phyloP scores from a whole-genome alignment of 129 eudicot species.

The Escallonia herrerae region DNA sequence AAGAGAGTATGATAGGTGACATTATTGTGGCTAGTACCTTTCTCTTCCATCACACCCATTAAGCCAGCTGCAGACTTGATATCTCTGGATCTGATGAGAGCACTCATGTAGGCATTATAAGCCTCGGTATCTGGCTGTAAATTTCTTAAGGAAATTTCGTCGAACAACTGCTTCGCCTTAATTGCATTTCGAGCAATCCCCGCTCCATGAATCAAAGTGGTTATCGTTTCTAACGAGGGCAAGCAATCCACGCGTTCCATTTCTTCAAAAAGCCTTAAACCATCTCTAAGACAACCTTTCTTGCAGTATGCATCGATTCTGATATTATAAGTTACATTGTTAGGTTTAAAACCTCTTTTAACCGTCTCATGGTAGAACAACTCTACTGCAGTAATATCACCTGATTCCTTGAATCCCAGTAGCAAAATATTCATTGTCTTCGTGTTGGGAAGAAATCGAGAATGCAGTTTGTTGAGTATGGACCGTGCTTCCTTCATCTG shows the following conservation, averaged over 20 bases:
- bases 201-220: slow-evolving; percentile 91
- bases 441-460: slow-evolving; percentile 25
- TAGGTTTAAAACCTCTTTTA: neutral
- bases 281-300: slow-evolving; percentile 19
- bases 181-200: slow-evolving; percentile 55
- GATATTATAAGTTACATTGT: slow-evolving; percentile 44
- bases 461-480: slow-evolving; percentile 25
- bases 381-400: neutral
- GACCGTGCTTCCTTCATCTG: neutral
- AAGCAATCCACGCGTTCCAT: slow-evolving; percentile 45
- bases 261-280: slow-evolving; percentile 57
- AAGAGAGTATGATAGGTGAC: slow-evolving; percentile 69
- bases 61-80: slow-evolving; percentile 40
- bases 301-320: slow-evolving; percentile 26
- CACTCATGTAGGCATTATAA: slow-evolving; percentile 58
- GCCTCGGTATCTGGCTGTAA: slow-evolving; percentile 61
- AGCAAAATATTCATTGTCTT: neutral
- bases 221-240: slow-evolving; percentile 58
- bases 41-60: slow-evolving; percentile 65
- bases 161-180: slow-evolving; percentile 52
- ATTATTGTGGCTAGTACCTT: slow-evolving; percentile 41
- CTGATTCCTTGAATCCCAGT: neutral
- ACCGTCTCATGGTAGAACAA: slow-evolving; percentile 60
- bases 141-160: slow-evolving; percentile 44
- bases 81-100: slow-evolving; percentile 50